Percentiles rank a stretch among this genome's conserved stretches.
phyloP scores from a whole-genome alignment of 2,329 filamentous ascomycete species.

The Botryotinia narcissicola region DNA sequence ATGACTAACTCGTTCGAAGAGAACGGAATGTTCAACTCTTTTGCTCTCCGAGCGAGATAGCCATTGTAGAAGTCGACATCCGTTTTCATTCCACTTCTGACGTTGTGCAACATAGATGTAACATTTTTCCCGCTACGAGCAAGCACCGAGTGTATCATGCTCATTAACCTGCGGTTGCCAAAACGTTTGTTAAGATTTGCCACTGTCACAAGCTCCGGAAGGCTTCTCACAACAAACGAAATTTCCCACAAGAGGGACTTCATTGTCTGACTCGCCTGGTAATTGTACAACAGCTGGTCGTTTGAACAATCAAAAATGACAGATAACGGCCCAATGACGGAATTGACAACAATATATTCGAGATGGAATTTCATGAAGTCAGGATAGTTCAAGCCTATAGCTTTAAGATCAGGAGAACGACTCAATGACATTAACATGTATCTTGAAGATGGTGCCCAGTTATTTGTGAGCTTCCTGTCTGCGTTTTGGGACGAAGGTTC shows the following conservation, averaged over 20 bases:
- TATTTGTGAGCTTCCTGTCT: conserved; percentile 33
- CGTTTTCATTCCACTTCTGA: conserved; percentile 60
- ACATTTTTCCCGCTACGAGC: conserved; percentile 53
- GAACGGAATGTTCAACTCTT: conserved; percentile 68
- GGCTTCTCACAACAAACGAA: conserved; percentile 62
- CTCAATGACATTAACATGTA: conserved; percentile 66
- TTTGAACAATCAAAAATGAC: conserved; percentile 76
- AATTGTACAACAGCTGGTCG: conserved; percentile 66
- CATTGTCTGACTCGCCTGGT: conserved; percentile 62
- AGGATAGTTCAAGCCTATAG: conserved; percentile 54
- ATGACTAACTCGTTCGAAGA: conserved; percentile 71
- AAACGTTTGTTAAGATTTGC: conserved; percentile 55
- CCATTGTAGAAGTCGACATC: conserved; percentile 87
- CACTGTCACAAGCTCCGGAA: conserved; percentile 70
- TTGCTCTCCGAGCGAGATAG: conserved; percentile 74
- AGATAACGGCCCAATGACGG: conserved; percentile 77
- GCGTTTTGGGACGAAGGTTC: background rate
- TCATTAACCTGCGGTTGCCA: conserved; percentile 58
- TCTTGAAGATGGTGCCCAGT: conserved; percentile 45
- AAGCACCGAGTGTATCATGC: conserved; percentile 55
- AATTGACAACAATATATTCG: conserved; percentile 72
- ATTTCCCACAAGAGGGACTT: conserved; percentile 73
- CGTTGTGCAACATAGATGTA: conserved; percentile 60
- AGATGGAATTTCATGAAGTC: conserved; percentile 72
- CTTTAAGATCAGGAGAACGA: conserved; percentile 59